These are phyloP conservation scores for Aspergillus avenaceus DNA, from an alignment of 495 filamentous ascomycete genomes.

Conservation along the genomic window DNA sequence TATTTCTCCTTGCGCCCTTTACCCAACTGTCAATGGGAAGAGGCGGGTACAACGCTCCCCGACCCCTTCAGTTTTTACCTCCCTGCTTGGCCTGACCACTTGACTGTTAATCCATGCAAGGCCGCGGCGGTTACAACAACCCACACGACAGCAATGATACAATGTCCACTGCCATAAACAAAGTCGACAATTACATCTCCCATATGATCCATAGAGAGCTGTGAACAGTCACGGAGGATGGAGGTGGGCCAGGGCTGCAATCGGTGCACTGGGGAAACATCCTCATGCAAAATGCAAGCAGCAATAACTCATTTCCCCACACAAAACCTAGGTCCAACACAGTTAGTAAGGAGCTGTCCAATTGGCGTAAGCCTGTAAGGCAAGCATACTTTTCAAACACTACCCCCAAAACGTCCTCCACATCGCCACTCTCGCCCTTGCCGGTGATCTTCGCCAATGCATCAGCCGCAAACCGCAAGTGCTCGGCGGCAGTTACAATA, in stretches of 20 bases:
- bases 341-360: conserved; percentile 22
- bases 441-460: conserved; percentile 83
- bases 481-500: conserved; percentile 92
- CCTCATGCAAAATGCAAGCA: neutral
- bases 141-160: conserved; percentile 36
- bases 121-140: conserved; percentile 54
- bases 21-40: conserved; percentile 18
- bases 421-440: conserved; percentile 79
- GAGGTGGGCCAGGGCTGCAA: neutral
- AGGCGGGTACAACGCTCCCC: conserved; percentile 25
- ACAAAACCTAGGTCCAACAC: conserved; percentile 49
- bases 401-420: conserved; percentile 94
- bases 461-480: conserved; percentile 76
- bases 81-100: neutral
- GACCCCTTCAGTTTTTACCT: conserved; percentile 1
- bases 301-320: conserved; percentile 57
- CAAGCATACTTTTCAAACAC: conserved; percentile 87
- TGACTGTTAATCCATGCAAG: conserved; percentile 23
- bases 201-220: too few species aligned
- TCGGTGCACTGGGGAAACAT: neutral
- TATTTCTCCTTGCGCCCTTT: neutral
- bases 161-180: conserved; percentile 1
- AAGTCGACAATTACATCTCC: too few species aligned
- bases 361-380: too few species aligned
- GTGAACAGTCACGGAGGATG: too few species aligned